phyloP scores from a whole-genome alignment of 2,329 filamentous ascomycete species.

The Colletotrichum simmondsii region DNA sequence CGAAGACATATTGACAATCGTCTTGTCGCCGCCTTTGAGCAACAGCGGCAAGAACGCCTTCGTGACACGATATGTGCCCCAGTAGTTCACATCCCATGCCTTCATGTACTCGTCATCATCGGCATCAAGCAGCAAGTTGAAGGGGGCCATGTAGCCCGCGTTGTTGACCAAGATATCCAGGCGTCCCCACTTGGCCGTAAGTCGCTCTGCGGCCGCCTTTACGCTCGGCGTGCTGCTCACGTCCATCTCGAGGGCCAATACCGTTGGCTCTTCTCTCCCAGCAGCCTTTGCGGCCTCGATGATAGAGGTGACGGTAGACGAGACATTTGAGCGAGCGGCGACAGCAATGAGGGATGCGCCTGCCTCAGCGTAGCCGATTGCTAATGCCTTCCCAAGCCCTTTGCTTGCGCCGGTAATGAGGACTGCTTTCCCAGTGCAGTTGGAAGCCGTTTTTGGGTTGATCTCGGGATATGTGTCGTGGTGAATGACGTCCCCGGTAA shows the following conservation, averaged over 20 bases:
- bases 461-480: slow-evolving; percentile 66
- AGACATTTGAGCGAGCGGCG: slow-evolving; percentile 60
- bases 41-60: slow-evolving; percentile 61
- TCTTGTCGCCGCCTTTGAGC: slow-evolving; percentile 47
- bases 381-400: slow-evolving; percentile 64
- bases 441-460: slow-evolving; percentile 46
- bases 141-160: slow-evolving; percentile 53
- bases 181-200: slow-evolving; percentile 42
- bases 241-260: slow-evolving; percentile 54
- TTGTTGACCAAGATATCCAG: slow-evolving; percentile 57
- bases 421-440: slow-evolving; percentile 50
- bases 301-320: slow-evolving; percentile 47
- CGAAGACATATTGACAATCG: slow-evolving; percentile 58
- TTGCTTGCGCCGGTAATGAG: slow-evolving; percentile 67
- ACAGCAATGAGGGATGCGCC: slow-evolving; percentile 63
- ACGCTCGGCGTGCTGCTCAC: slow-evolving; percentile 47
- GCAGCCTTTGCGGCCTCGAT: slow-evolving; percentile 45
- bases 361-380: slow-evolving; percentile 65
- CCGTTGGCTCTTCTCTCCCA: slow-evolving; percentile 45
- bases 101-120: slow-evolving; percentile 56
- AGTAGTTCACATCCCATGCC: slow-evolving; percentile 62
- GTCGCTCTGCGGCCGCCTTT: slow-evolving; percentile 38
- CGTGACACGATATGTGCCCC: slow-evolving; percentile 57
- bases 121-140: slow-evolving; percentile 41
- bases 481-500: slow-evolving; percentile 46